Conservation (phyloP, 2,329 filamentous ascomycete genomes). For the Trichophyton schoenleinii region DNA sequence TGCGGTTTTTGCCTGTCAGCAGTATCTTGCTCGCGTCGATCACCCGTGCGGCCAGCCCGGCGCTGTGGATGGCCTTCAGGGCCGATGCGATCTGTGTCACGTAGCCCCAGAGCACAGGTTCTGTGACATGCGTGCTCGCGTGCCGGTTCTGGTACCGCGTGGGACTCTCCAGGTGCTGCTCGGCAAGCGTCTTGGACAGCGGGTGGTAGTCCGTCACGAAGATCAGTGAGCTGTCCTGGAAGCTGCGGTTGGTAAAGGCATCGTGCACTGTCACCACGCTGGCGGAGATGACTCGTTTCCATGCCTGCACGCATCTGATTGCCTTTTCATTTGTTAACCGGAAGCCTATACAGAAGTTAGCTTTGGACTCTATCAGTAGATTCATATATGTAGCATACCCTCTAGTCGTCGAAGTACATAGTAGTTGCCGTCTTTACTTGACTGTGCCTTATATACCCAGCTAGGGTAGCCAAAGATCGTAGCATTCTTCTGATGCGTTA, state of each 20-base stretch:
- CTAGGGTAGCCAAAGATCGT: conserved; percentile 75
- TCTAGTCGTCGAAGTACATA: conserved; percentile 81
- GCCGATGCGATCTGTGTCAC: conserved; percentile 83
- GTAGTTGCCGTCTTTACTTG: conserved; percentile 74
- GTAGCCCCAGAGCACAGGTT: conserved; percentile 79
- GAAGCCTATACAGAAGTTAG: conserved; percentile 45
- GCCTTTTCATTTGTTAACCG: conserved; percentile 79
- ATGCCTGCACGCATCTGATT: conserved; percentile 72
- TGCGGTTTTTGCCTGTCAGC: conserved; percentile 76
- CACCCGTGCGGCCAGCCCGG: conserved; percentile 69
- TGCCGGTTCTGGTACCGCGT: conserved; percentile 32
- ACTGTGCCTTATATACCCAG: conserved; percentile 92
- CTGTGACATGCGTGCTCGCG: conserved; percentile 44
- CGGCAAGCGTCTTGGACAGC: conserved; percentile 74
- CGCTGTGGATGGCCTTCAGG: conserved; percentile 70
- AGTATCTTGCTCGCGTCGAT: conserved; percentile 83
- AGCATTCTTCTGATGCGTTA: conserved; percentile 62
- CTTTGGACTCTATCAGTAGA: no score
- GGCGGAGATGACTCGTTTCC: conserved; percentile 73
- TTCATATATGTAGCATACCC: conserved; percentile 33
- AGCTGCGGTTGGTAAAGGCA: conserved; percentile 83
- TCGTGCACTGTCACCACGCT: conserved; percentile 79
- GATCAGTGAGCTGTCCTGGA: conserved; percentile 87
- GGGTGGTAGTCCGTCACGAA: conserved; percentile 92
- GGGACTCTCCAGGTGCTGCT: conserved; percentile 49